phyloP scores from a whole-genome alignment of 768 basidiomycete species.

The Coprinopsis strossmayeri region DNA sequence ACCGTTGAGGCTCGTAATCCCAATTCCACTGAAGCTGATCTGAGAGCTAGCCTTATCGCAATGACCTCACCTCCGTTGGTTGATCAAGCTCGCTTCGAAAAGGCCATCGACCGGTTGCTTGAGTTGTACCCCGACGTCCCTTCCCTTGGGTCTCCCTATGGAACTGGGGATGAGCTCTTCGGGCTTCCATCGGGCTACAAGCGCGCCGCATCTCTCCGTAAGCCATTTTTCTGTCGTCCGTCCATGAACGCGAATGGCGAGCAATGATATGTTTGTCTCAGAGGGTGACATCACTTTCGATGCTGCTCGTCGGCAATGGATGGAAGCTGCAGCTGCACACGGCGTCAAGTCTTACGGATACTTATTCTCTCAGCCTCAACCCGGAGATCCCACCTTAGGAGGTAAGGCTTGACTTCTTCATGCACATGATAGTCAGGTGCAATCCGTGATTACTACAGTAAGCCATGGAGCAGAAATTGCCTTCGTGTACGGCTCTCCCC shows the following conservation, averaged over 20 bases:
- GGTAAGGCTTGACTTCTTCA: conserved; percentile 1
- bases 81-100: conserved; percentile 5
- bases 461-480: conserved; percentile 25
- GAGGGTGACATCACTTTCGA: conserved; percentile 34
- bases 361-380: conserved; percentile 34
- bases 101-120: conserved; percentile 20
- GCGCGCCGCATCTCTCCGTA: conserved; percentile 29
- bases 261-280: conserved; percentile 4
- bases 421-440: not conserved
- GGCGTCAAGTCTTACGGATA: conserved; percentile 36
- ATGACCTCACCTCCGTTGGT: not conserved
- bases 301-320: conserved; percentile 30
- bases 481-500: conserved; percentile 28
- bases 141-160: conserved; percentile 37
- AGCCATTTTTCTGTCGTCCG: conserved; percentile 17
- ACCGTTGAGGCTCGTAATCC: no score
- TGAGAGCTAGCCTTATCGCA: not conserved
- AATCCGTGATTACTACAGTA: conserved; percentile 14
- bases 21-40: no score
- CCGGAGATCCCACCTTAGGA: conserved; percentile 18
- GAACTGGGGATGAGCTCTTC: conserved; percentile 38
- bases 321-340: conserved; percentile 29
- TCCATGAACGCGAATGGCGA: not conserved
- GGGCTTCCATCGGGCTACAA: conserved; percentile 26
- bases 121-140: conserved; percentile 36